phyloP scores from a whole-genome alignment of 352 stramenopile genomes.

The Globisporangium sylvaticum region DNA sequence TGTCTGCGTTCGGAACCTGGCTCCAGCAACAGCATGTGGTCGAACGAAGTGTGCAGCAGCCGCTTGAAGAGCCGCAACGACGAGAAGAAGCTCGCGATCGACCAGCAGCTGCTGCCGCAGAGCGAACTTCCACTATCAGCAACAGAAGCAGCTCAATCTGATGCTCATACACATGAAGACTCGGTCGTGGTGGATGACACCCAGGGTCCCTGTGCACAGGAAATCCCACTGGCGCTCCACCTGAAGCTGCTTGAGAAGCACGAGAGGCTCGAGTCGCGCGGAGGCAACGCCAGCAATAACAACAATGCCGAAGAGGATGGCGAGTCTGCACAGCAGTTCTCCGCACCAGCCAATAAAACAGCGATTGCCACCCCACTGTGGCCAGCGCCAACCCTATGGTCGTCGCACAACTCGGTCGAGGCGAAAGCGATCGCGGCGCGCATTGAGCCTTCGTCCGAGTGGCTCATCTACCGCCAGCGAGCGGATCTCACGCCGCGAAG shows the following conservation, averaged over 20 bases:
- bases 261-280: not conserved
- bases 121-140: not conserved
- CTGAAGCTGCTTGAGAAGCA: conserved; percentile 3
- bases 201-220: not conserved
- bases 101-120: conserved; percentile 26
- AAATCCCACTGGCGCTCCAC: not conserved
- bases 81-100: conserved; percentile 37
- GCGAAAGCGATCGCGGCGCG: conserved; percentile 18
- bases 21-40: not conserved
- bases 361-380: not conserved
- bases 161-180: not conserved
- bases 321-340: not conserved
- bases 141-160: not conserved
- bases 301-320: not conserved
- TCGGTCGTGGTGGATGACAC: too few species aligned
- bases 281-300: not conserved
- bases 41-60: conserved; percentile 16
- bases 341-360: not conserved
- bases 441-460: conserved; percentile 41
- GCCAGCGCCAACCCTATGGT: not conserved
- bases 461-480: conserved; percentile 57
- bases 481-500: conserved; percentile 33
- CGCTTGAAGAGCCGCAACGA: conserved; percentile 49
- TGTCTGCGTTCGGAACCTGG: not conserved
- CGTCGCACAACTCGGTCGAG: conserved; percentile 16